Evolutionary conservation across 148 eudicot genomes (phyloP), one percentile per base, ranked within the genome.

Genomic region (Simmondsia chinensis): DNA sequence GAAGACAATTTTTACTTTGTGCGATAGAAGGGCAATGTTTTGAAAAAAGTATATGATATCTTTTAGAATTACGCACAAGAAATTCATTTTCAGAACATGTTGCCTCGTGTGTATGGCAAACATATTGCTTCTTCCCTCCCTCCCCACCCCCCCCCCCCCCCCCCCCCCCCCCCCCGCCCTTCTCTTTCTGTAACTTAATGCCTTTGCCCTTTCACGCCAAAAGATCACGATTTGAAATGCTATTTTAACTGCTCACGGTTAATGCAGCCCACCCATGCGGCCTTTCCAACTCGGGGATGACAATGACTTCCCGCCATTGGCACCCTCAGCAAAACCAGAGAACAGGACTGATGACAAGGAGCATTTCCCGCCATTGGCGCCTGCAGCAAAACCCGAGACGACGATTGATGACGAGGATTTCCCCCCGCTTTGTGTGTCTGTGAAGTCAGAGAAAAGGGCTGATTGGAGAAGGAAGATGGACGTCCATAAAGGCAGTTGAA

Each of bases 291-390:
- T 69, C 14, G 43, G 28, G 10, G 62, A 69, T 54, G 66, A 38
- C 1, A 38, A 42, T 6, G 63, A n/a, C n/a, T 64, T 64, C 31
- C 69, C 69, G 9, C 57, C 69, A 38, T 14, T 64, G 38, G 14
- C 0, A 34, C 51, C 15, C 2, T 53, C 52, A 4, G 32, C 38
- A 12, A 16, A 30, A 30, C 58, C 57, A 7, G 47, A 23, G 42
- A 50, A n/a, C n/a, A n/a, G n/a, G 19, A 40, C 33, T 9, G 62
- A 69, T 54, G 66, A 38, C 1, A 38, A 42, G 10, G 63, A 50
- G 57, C n/a, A n/a, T n/a, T 64, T 64, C 31, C 69, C 69, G 9
- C 57, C 69, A 38, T 14, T 64, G 38, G 14, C 0, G 34, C 51
- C 15, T 2, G 52, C 52, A 4, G 32, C 38, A 12, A 16, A 30